Percentiles rank a stretch among this genome's conserved stretches.
These are phyloP conservation scores for Copromyces sp. DNA, from an alignment of 495 filamentous ascomycete genomes.

Conservation along the genomic window DNA sequence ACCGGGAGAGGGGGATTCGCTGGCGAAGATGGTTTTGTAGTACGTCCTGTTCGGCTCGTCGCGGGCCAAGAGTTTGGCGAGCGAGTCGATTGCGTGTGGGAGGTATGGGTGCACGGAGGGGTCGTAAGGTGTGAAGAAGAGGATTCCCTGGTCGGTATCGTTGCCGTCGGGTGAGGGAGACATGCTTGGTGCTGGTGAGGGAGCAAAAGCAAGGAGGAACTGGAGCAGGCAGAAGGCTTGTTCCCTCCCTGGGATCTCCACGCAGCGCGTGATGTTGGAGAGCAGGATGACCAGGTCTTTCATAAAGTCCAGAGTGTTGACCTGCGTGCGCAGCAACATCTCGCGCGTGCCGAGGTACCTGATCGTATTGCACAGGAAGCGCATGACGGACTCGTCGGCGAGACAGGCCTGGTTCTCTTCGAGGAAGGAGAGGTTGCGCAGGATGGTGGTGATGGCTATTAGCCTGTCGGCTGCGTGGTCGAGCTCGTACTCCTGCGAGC, in stretches of 20 bases:
- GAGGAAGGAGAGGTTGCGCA: slow-evolving; percentile 82
- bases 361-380: slow-evolving; percentile 71
- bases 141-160: slow-evolving; percentile 24
- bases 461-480: slow-evolving; percentile 79
- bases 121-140: slow-evolving; percentile 73
- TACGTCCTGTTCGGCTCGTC: slow-evolving; percentile 86
- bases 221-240: slow-evolving; percentile 80
- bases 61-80: slow-evolving; percentile 85
- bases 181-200: slow-evolving; percentile 48
- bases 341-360: slow-evolving; percentile 83
- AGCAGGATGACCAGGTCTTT: slow-evolving; percentile 86
- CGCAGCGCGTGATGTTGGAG: slow-evolving; percentile 71
- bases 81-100: slow-evolving; percentile 74
- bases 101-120: slow-evolving; percentile 78
- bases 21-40: slow-evolving; percentile 69
- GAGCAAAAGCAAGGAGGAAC: slow-evolving; percentile 84
- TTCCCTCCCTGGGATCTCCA: slow-evolving; percentile 78
- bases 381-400: slow-evolving; percentile 63
- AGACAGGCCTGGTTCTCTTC: slow-evolving; percentile 62
- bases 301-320: slow-evolving; percentile 88
- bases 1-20: slow-evolving; percentile 40
- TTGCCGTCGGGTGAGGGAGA: slow-evolving; percentile 20
- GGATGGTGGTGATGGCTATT: slow-evolving; percentile 82
- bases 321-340: slow-evolving; percentile 66
- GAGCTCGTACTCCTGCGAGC: slow-evolving; percentile 68